Percentiles rank a stretch among this genome's conserved stretches.
phyloP scores from a whole-genome alignment of 768 basidiomycete genomes.

The Serpula lacrymans region DNA sequence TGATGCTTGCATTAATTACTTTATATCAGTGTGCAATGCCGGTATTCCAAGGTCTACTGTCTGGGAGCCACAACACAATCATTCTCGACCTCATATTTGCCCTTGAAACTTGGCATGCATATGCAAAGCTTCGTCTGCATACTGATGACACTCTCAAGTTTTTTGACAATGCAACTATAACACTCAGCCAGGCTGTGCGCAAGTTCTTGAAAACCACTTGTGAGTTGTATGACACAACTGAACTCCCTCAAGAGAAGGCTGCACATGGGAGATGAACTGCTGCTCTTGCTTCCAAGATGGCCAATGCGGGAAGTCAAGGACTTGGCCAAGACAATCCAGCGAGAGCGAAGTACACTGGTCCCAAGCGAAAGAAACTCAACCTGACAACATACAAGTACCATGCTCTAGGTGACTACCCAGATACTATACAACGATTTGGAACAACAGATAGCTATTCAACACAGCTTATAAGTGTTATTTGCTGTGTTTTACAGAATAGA shows the following conservation, averaged over 20 bases:
- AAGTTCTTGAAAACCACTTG: slow-evolving; percentile 22
- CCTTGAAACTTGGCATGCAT: slow-evolving; percentile 31
- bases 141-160: slow-evolving; percentile 15
- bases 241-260: slow-evolving; percentile 29
- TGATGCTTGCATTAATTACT: neutral
- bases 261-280: slow-evolving; percentile 13
- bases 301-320: slow-evolving; percentile 12
- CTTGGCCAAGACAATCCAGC: neutral
- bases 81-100: slow-evolving; percentile 24
- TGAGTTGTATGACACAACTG: slow-evolving; percentile 18
- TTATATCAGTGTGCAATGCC: slow-evolving; percentile 30
- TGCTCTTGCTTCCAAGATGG: neutral
- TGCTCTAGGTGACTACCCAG: slow-evolving; percentile 13
- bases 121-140: slow-evolving; percentile 32
- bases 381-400: slow-evolving; percentile 16
- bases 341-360: neutral
- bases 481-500: neutral
- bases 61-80: slow-evolving; percentile 15
- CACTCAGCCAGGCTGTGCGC: slow-evolving; percentile 18
- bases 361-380: slow-evolving; percentile 11
- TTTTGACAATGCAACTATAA: slow-evolving; percentile 20
- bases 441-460: slow-evolving; percentile 35
- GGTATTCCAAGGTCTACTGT: slow-evolving; percentile 35
- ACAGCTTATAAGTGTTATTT: slow-evolving; percentile 15
- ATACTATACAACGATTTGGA: slow-evolving; percentile 17